Base-by-base conservation (phyloP, 192 early-diverging fungal genomes). In the Lobosporangium transversale region DNA sequence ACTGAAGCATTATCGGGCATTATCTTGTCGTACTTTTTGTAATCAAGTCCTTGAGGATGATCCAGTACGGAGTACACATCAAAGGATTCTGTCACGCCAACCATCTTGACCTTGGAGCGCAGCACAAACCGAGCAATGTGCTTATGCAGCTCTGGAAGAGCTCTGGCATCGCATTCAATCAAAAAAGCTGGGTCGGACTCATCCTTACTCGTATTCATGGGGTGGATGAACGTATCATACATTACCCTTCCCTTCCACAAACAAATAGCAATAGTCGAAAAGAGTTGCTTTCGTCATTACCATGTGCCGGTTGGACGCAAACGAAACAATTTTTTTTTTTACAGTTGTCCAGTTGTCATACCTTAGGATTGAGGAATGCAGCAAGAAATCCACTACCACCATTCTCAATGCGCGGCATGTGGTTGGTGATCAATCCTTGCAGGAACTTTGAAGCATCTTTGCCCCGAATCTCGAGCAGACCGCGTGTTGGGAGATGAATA, bases 351-450 rank as follows among this genome's bases (percentile, higher is more conserved):
- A 40, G 7, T 40, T 7, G 37, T 14, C 37, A 40, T 79, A 85
- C 91, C 78, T 93, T 89, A 44, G 97, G 88, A 15, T 87, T 85
- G 48, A 97, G 87, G 70, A 97, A 96, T 20, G 81, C 91, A 45
- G 94, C 81, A 58, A 91, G 89, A 63, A 95, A 88, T 8, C 93
- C 95, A 40, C 85, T 74, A 1, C 94, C 91, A 44, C 92, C 91
- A 15, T 80, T 70, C 30, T 88, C 88, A 24, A 97, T 80, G 31
- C 43, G 56, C 21, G 82, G 69, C 87, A 97, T 95, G 66, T 97
- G 83, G 82, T 97, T 96, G 32, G 94, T 97, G 57, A 89, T 90
- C 60, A 97, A 82, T 10, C 96, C 95, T 59, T 99, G 95, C 51
- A 99, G 81, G 63, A 96, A 99, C 80, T 91, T 90, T 53, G 83